phyloP scores from a whole-genome alignment of 208 protist genomes.

The Naegleria gruberi region DNA sequence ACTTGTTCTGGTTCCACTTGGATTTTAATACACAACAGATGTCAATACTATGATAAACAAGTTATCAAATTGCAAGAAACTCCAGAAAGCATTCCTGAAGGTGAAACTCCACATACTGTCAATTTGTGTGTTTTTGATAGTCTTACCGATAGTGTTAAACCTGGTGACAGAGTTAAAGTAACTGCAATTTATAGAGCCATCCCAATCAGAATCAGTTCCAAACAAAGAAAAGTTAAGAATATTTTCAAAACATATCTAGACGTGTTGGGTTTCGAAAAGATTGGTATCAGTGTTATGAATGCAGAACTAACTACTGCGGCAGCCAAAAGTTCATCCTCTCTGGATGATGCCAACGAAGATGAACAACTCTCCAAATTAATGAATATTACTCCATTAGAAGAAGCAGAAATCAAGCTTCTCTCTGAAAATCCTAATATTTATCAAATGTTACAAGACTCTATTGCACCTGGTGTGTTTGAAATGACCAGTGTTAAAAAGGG shows the following conservation, averaged over 20 bases:
- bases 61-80: conserved; percentile 95
- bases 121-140: conserved; percentile 83
- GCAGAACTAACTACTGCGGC: conserved; percentile 6
- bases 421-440: conserved; percentile 77
- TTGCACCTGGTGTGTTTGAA: conserved; percentile 95
- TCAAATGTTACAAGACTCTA: conserved; percentile 76
- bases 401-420: conserved; percentile 33
- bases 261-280: conserved; percentile 88
- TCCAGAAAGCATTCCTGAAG: conserved; percentile 92
- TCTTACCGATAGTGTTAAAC: conserved; percentile 87
- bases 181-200: conserved; percentile 94
- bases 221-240: conserved; percentile 77
- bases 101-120: conserved; percentile 96
- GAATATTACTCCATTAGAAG: neutral
- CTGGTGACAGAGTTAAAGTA: conserved; percentile 93
- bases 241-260: conserved; percentile 95
- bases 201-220: conserved; percentile 80
- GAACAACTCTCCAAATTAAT: neutral
- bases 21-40: conserved; percentile 87
- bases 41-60: conserved; percentile 89
- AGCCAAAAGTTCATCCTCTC: neutral
- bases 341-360: neutral
- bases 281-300: conserved; percentile 8
- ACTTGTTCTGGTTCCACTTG: conserved; percentile 57
- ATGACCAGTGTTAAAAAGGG: conserved; percentile 97